Base-by-base conservation (phyloP, 352 stramenopile species). In the Globisporangium echinulatum region DNA sequence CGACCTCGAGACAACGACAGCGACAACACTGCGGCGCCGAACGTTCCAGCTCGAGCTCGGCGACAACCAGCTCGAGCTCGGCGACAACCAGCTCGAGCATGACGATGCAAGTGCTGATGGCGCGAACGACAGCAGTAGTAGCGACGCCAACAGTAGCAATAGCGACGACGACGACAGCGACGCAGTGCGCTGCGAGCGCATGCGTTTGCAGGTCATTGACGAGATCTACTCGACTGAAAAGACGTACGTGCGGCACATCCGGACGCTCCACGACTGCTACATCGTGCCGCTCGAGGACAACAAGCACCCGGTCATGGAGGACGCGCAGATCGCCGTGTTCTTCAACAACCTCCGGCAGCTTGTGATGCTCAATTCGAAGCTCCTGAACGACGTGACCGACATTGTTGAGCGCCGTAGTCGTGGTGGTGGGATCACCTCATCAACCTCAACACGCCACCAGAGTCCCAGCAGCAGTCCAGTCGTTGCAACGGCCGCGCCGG, bases 261-360 rank as follows among this genome's bases (percentile, higher is more conserved):
- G 79, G 49, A 81, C 79, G 48, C 72, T 95, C 25, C 72, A 89
- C 51, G 81, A 92, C 62, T 75, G 78, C 43, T 95, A 92, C 62
- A 88, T 95, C 39, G 80, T 90, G 40, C 74, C 80, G 33, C 69
- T 95, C 19, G 80, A 92, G 52, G 79, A 87, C 57, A 88, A 84
- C 57, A 76, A 74, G 43, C 81, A 92, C 58, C 80, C 76, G 25
- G 88, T 95, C 53, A 87, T 91, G 76, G 74, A 85, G 38, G 82
- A 95, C 66, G 78, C 82, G 2, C 81, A 91, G 65, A 91, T 93
- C 54, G 85, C 85, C 47, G 85, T 94, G 14, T 94, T 94, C 51
- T 94, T 94, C 61, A 92, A 90, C 68, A 92, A 86, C 38, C 49
- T 94, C 42, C 68, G 82, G 9, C 77, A 92, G 58, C 68, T 94